Base-by-base conservation (phyloP, 192 early-diverging fungal species). In the Dissophora globulifera region DNA sequence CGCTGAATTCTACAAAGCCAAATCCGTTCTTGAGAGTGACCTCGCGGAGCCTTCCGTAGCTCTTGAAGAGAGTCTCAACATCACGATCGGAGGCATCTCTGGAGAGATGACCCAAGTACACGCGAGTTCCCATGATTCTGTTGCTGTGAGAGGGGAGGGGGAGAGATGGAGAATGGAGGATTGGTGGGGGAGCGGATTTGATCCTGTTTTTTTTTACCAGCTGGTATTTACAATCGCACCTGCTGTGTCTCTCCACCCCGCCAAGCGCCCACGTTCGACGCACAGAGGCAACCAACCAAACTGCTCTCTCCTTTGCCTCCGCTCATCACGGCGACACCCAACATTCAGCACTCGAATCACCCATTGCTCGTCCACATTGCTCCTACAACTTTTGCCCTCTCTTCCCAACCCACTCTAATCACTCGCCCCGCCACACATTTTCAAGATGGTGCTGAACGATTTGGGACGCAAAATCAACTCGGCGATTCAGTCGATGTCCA, bases 1-100 rank as follows among this genome's bases (percentile, higher is more conserved):
- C 90, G 48, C 88, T 88, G 70, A 94, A 97, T 83, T 98, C 96
- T 33, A 98, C 93, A 85, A 98, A 98, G 26, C 93, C 94, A 82
- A 95, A 98, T 22, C 96, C 94, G 29, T 86, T 84, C 70, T 92
- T 85, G 62, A 93, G 70, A 57, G 91, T 91, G 40, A 95, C 88
- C 71, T 96, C 94, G 70, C 85, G 82, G 69, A 95, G 89, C 41
- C 87, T 83, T 9, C 95, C 95, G 64, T 92, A 96, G 46, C 86
- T 88, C 64, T 87, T 89, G 71, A 92, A 91, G 55, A 94, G 87
- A 47, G 83, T 81, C 83, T 95, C 92, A 22, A 97, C 72, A 72
- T 97, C 95, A 33, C 92, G 85, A 69, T 93, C 89, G 55, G 85
- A 88, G 38, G 89, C 87, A 74, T 97, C 94, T 70, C 92, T 87